Evolutionary conservation across 2,329 filamentous ascomycete species (phyloP).

Genomic region (Aspergillus clavatus): DNA sequence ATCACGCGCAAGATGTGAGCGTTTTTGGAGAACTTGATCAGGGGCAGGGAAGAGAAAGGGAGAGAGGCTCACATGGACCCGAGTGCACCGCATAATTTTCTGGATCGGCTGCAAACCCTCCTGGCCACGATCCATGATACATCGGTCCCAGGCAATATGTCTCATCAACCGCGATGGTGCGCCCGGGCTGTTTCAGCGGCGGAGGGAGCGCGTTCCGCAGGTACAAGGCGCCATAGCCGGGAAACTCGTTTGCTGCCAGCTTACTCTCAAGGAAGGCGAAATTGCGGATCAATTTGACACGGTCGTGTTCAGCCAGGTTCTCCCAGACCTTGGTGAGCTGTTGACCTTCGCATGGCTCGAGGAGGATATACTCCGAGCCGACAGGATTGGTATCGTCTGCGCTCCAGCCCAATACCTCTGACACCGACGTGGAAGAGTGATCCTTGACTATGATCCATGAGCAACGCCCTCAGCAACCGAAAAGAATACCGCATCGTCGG

Average conservation of each 20-base stretch:
- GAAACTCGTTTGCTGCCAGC: slow-evolving; percentile 23
- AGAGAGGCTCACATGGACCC: slow-evolving; percentile 14
- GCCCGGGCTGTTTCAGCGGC: neutral
- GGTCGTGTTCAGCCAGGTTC: slow-evolving; percentile 17
- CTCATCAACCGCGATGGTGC: slow-evolving; percentile 11
- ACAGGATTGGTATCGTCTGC: slow-evolving; percentile 24
- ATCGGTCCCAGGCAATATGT: slow-evolving; percentile 14
- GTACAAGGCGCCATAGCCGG: slow-evolving; percentile 8
- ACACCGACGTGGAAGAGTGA: slow-evolving; percentile 20
- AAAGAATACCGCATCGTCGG: neutral
- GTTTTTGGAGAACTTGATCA: neutral
- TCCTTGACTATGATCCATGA: slow-evolving; percentile 16
- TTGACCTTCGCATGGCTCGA: slow-evolving; percentile 26
- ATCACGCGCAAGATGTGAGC: neutral
- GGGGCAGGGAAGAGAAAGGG: too few species aligned
- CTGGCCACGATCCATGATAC: slow-evolving; percentile 15
- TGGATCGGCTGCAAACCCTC: slow-evolving; percentile 9
- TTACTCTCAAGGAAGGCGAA: slow-evolving; percentile 25
- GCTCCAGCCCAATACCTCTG: slow-evolving; percentile 26
- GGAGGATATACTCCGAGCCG: slow-evolving; percentile 33
- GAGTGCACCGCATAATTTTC: slow-evolving; percentile 10
- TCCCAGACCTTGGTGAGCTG: slow-evolving; percentile 28
- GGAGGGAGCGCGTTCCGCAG: slow-evolving; percentile 7
- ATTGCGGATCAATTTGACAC: slow-evolving; percentile 23
- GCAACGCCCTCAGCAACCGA: neutral